These are phyloP conservation scores for Entomortierella lignicola DNA, from an alignment of 192 early-diverging fungal species.

Conservation along the genomic window DNA sequence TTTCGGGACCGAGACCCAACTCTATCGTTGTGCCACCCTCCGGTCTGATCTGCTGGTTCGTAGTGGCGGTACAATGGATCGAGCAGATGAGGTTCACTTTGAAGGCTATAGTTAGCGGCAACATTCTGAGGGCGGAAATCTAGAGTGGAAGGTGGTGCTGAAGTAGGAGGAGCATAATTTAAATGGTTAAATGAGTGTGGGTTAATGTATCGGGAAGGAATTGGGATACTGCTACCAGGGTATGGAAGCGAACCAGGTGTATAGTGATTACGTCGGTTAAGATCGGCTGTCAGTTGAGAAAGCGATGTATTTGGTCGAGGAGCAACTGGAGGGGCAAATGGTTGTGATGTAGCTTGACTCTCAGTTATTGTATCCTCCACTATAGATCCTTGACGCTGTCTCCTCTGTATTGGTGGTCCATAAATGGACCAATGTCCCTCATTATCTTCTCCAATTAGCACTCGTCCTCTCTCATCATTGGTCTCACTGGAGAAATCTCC, in stretches of 20 bases:
- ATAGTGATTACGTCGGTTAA: background rate
- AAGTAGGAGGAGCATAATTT: background rate
- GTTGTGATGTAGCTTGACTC: too few relatives aligned
- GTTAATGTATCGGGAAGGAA: slow-evolving; percentile 33
- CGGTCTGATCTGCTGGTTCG: slow-evolving; percentile 36
- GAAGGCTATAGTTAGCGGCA: too few relatives aligned
- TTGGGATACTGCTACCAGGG: slow-evolving; percentile 27
- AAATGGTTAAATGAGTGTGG: slow-evolving; percentile 6
- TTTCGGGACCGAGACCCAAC: background rate
- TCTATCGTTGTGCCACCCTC: slow-evolving; percentile 3
- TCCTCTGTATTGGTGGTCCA: slow-evolving; percentile 11
- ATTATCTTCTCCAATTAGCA: background rate
- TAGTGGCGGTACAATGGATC: background rate
- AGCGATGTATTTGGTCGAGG: background rate
- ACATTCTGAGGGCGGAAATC: too few relatives aligned
- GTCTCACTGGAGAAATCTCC: background rate
- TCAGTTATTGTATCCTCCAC: background rate
- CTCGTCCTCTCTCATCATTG: background rate
- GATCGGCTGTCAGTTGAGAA: background rate
- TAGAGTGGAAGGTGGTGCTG: background rate
- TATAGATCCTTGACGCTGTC: slow-evolving; percentile 8
- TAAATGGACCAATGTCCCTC: slow-evolving; percentile 27
- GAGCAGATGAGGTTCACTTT: too few relatives aligned
- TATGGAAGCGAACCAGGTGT: background rate
- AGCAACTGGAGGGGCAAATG: too few relatives aligned